Evolutionary conservation across 768 basidiomycete species (phyloP).

Genomic region (Tulasnella calospora): DNA sequence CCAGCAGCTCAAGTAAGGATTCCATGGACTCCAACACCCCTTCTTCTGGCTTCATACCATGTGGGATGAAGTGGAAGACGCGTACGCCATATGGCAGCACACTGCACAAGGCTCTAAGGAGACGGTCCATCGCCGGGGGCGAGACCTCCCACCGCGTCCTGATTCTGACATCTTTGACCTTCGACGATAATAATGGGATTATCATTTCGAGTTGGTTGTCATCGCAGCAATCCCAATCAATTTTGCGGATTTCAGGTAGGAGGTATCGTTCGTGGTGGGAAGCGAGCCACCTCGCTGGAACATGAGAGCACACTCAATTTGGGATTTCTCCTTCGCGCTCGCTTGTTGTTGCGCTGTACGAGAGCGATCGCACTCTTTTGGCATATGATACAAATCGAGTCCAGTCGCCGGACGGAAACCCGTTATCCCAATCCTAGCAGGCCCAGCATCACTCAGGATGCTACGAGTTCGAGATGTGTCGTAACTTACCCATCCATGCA

Average conservation of each 20-base stretch:
- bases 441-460: background rate
- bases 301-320: background rate
- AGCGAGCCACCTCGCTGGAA: background rate
- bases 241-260: background rate
- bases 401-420: background rate
- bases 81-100: background rate
- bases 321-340: background rate
- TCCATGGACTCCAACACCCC: background rate
- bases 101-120: background rate
- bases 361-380: background rate
- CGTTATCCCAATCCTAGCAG: background rate
- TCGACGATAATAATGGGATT: background rate
- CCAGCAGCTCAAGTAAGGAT: background rate
- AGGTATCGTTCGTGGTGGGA: background rate
- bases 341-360: background rate
- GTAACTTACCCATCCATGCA: no score
- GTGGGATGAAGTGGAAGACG: background rate
- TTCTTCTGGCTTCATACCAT: background rate
- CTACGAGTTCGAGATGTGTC: no score
- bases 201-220: background rate
- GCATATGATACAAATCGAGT: background rate
- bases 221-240: background rate
- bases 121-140: background rate
- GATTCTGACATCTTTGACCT: background rate
- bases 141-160: background rate